These are phyloP conservation scores for Coprinellus aureogranulatus DNA, from an alignment of 768 basidiomycete genomes.

Conservation along the genomic window DNA sequence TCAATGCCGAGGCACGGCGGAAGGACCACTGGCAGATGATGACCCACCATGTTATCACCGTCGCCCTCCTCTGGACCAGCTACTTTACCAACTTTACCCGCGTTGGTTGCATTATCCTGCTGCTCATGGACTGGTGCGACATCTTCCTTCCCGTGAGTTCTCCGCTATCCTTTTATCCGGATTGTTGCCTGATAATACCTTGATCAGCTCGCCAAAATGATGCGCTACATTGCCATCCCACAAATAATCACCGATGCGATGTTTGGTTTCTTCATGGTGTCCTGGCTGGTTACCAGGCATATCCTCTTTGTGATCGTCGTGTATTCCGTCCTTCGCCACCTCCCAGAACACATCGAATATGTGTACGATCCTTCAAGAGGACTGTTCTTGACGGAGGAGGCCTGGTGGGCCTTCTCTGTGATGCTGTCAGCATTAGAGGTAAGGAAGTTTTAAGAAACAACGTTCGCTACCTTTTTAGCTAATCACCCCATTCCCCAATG, in stretches of 20 bases:
- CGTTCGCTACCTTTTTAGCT: background rate
- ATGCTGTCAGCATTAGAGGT: conserved; percentile 67
- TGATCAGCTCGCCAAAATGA: conserved; percentile 85
- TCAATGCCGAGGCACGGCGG: conserved; percentile 88
- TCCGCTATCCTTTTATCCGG: background rate
- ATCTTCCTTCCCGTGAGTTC: conserved; percentile 82
- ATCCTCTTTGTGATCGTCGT: conserved; percentile 75
- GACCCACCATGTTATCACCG: conserved; percentile 89
- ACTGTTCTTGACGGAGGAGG: conserved; percentile 48
- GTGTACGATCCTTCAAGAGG: conserved; percentile 61
- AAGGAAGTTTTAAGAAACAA: conserved; percentile 14
- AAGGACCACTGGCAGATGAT: conserved; percentile 98
- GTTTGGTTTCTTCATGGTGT: conserved; percentile 81
- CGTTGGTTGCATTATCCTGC: conserved; percentile 84
- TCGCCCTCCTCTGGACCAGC: conserved; percentile 70
- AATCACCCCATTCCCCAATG: background rate
- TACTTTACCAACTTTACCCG: conserved; percentile 86
- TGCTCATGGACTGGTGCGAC: conserved; percentile 93
- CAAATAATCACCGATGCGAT: conserved; percentile 65
- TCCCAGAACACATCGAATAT: conserved; percentile 46
- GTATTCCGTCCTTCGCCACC: conserved; percentile 54
- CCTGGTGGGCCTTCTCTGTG: conserved; percentile 46
- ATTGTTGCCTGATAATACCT: conserved; percentile 2
- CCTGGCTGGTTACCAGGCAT: conserved; percentile 91
- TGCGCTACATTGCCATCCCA: conserved; percentile 72